A percentile compares a stretch with the other conserved stretches of the same genome.
Conservation (phyloP, 805 yeast genomes). For the Cyberlindnera galapagoensis region DNA sequence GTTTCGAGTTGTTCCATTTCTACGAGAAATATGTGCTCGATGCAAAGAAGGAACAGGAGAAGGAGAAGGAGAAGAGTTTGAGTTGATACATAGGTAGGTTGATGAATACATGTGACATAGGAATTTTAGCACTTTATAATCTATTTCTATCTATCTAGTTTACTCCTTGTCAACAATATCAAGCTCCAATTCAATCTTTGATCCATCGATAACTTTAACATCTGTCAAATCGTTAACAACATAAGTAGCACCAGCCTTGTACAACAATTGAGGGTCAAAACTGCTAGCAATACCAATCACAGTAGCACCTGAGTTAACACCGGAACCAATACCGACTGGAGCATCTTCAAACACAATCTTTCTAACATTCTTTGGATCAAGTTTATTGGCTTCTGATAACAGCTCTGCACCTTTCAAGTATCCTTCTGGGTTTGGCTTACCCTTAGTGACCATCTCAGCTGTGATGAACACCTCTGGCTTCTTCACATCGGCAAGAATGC, state of each 20-base stretch:
- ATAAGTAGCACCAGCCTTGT: conserved; percentile 73
- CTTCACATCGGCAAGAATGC: conserved; percentile 44
- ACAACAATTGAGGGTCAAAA: conserved; percentile 42
- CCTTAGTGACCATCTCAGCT: conserved; percentile 72
- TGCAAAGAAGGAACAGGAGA: conserved; percentile 1
- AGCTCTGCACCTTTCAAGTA: conserved; percentile 39
- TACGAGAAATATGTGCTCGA: conserved; percentile 41
- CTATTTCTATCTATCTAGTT: background rate
- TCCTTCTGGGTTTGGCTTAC: conserved; percentile 87
- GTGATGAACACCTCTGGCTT: conserved; percentile 75
- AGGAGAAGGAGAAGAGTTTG: too few species aligned
- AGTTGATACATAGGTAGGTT: too few species aligned
- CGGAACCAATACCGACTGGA: conserved; percentile 84
- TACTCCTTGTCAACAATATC: conserved; percentile 18
- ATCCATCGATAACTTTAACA: conserved; percentile 22
- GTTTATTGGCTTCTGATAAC: conserved; percentile 37
- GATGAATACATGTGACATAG: background rate
- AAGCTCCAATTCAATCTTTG: conserved; percentile 17
- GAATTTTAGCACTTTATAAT: background rate
- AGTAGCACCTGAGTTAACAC: conserved; percentile 77
- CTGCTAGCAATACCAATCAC: conserved; percentile 83
- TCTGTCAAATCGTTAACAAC: conserved; percentile 63
- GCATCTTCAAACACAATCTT: conserved; percentile 82
- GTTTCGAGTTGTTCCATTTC: conserved; percentile 73
- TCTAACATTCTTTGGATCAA: conserved; percentile 31